Evolutionary conservation across 257 asterid genomes (phyloP).

Genomic region (Solanum pinnatisectum): DNA sequence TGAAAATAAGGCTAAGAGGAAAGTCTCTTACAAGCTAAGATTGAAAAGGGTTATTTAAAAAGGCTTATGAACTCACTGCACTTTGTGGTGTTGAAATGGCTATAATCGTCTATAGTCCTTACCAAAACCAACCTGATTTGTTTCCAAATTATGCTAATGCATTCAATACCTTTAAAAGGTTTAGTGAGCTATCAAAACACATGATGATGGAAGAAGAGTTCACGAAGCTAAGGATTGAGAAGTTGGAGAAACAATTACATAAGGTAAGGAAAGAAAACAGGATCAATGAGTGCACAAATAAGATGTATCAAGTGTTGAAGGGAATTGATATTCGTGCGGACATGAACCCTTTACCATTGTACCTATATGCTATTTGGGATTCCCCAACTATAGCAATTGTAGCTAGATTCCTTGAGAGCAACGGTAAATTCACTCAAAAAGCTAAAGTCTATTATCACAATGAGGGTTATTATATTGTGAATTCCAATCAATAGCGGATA

Average conservation of each 20-base stretch:
- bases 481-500: too few relatives aligned
- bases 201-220: conserved; percentile 1
- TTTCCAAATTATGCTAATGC: neutral
- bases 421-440: neutral
- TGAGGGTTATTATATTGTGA: neutral
- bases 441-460: neutral
- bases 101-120: neutral
- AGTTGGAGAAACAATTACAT: neutral
- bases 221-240: neutral
- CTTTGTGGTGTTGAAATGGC: conserved; percentile 5
- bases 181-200: neutral
- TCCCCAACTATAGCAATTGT: neutral
- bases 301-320: neutral
- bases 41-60: conserved; percentile 1
- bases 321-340: neutral
- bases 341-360: neutral
- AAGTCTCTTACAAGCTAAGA: neutral
- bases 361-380: neutral
- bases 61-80: neutral
- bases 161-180: neutral
- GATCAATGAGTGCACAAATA: neutral
- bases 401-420: neutral
- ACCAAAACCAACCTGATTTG: neutral
- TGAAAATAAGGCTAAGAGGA: neutral
- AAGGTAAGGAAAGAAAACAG: neutral